A percentile compares a stretch with the other conserved stretches of the same genome.
Conservation (phyloP, 108 stramenopile genomes). For the Cylindrotheca closterium region DNA sequence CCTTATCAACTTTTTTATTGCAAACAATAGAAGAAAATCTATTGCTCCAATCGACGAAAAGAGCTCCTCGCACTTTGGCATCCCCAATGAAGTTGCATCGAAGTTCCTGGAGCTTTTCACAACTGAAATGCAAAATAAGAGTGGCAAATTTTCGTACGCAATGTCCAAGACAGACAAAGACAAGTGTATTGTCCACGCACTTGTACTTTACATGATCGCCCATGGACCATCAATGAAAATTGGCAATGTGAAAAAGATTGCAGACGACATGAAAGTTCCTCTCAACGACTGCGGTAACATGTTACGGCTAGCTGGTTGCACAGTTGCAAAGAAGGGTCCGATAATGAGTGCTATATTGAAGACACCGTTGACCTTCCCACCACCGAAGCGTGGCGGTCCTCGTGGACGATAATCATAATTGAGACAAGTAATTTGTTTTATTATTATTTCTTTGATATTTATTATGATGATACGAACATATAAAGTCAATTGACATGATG, state of each 20-base stretch:
- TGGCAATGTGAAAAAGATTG: conserved; percentile 48
- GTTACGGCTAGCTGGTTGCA: conserved; percentile 78
- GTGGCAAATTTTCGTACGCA: conserved; percentile 27
- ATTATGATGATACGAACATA: background rate
- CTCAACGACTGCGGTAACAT: conserved; percentile 41
- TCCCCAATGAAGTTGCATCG: conserved; percentile 52
- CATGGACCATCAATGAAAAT: conserved; percentile 58
- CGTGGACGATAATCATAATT: background rate
- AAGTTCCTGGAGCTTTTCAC: conserved; percentile 65
- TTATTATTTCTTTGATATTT: too few species aligned
- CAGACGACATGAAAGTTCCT: conserved; percentile 65
- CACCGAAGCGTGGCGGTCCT: conserved; percentile 16
- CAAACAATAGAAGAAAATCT: conserved; percentile 26
- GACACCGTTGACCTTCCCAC: conserved; percentile 73
- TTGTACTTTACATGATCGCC: conserved; percentile 73
- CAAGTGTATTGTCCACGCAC: conserved; percentile 52
- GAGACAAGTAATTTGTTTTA: too few species aligned
- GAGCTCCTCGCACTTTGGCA: conserved; percentile 40
- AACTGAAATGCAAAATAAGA: conserved; percentile 30
- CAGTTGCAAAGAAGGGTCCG: conserved; percentile 43
- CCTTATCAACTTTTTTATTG: conserved; percentile 57
- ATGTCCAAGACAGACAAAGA: conserved; percentile 58
- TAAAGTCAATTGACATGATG: background rate
- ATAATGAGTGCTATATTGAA: conserved; percentile 46
- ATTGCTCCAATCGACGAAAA: conserved; percentile 45